Evolutionary conservation across 768 basidiomycete genomes (phyloP).

Genomic region (Tulasnella calospora): DNA sequence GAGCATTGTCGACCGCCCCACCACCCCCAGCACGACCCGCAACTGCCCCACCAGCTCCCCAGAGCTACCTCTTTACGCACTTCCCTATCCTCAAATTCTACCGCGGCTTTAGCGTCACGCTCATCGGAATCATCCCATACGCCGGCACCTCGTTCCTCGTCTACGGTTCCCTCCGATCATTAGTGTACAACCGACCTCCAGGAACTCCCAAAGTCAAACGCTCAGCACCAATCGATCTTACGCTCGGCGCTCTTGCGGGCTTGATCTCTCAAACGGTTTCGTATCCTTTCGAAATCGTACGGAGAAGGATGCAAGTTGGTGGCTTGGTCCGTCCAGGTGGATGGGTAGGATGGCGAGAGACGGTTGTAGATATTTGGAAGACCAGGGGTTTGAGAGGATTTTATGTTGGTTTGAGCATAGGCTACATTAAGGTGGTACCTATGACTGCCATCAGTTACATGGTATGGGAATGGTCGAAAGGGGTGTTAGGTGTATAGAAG

Average conservation of each 20-base stretch:
- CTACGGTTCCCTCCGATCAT: constrained; percentile 59
- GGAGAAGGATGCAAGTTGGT: constrained; percentile 92
- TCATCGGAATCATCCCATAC: constrained; percentile 91
- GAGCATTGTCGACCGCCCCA: constrained; percentile 30
- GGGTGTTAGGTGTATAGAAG: constrained; percentile 40
- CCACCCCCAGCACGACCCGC: constrained; percentile 31
- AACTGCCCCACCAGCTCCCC: constrained; percentile 33
- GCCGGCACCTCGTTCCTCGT: constrained; percentile 91
- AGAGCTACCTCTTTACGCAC: constrained; percentile 45
- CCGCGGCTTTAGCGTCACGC: constrained; percentile 91
- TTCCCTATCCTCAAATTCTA: constrained; percentile 87
- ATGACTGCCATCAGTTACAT: constrained; percentile 92
- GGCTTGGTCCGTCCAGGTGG: constrained; percentile 71
- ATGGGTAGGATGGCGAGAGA: constrained; percentile 78
- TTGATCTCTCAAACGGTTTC: constrained; percentile 80
- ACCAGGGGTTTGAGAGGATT: constrained; percentile 79
- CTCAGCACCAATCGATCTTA: constrained; percentile 59
- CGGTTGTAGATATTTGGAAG: constrained; percentile 59
- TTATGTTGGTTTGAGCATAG: constrained; percentile 85
- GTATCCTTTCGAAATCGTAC: constrained; percentile 91
- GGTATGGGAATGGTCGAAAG: constrained; percentile 81
- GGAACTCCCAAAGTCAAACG: constrained; percentile 42
- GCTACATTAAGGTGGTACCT: constrained; percentile 89
- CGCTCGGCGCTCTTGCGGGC: constrained; percentile 81
- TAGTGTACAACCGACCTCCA: constrained; percentile 42